phyloP scores from a whole-genome alignment of 1,139 yeast species.

The Pichia sp. region DNA sequence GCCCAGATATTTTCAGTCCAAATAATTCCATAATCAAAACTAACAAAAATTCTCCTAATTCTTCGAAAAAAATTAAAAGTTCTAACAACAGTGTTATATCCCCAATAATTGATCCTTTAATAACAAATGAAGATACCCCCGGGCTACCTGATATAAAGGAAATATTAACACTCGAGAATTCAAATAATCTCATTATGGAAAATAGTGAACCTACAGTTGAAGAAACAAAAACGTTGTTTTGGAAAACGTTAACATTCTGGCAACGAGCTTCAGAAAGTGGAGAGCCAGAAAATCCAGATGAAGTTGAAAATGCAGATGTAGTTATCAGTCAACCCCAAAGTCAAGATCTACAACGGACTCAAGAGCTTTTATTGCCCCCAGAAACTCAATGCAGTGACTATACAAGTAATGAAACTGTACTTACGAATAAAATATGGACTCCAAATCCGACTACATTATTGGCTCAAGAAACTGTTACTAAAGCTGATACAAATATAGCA shows the following conservation, averaged over 20 bases:
- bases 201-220: background rate
- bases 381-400: background rate
- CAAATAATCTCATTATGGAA: background rate
- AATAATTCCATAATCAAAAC: background rate
- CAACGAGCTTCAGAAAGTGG: slow-evolving; percentile 3
- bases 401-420: background rate
- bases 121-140: background rate
- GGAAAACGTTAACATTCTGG: slow-evolving; percentile 11
- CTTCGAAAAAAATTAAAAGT: background rate
- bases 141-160: background rate
- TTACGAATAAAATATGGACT: background rate
- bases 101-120: background rate
- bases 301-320: background rate
- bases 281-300: background rate
- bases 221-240: slow-evolving; percentile 2
- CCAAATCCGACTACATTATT: background rate
- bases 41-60: background rate
- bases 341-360: background rate
- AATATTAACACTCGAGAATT: background rate
- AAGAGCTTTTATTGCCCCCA: background rate
- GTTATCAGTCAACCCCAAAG: background rate
- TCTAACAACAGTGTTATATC: background rate
- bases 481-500: background rate
- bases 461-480: background rate
- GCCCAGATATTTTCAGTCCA: background rate